phyloP scores from a whole-genome alignment of 2,329 filamentous ascomycete genomes.

The Hypoxylon sp. region DNA sequence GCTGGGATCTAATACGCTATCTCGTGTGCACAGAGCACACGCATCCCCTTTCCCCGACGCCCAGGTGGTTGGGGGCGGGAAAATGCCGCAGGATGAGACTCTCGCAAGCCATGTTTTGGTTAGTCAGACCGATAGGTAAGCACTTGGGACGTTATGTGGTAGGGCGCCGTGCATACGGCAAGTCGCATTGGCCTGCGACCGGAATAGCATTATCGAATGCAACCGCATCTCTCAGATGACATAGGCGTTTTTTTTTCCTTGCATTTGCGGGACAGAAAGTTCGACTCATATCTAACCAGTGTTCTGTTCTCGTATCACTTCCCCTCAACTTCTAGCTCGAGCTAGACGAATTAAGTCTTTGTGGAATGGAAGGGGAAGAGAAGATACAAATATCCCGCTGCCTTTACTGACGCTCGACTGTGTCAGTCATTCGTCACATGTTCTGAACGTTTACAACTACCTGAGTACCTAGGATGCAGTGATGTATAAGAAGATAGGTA shows the following conservation, averaged over 20 bases:
- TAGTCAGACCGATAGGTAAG: conserved; percentile 5
- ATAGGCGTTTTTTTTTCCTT: conserved; percentile 17
- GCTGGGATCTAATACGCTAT: conserved; percentile 15
- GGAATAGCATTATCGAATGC: conserved; percentile 34
- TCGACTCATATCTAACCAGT: conserved; percentile 16
- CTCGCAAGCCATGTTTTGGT: neutral
- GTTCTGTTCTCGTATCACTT: neutral
- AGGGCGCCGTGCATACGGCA: conserved; percentile 25
- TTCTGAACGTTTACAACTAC: too few relatives aligned
- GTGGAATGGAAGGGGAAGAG: conserved; percentile 2
- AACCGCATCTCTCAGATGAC: conserved; percentile 27
- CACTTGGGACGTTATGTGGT: neutral
- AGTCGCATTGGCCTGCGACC: conserved; percentile 30
- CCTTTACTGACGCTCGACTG: too few relatives aligned
- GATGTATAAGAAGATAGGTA: too few relatives aligned
- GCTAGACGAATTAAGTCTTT: conserved; percentile 12
- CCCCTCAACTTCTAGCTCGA: neutral
- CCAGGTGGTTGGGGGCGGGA: conserved; percentile 20
- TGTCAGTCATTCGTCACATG: too few relatives aligned
- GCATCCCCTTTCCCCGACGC: neutral
- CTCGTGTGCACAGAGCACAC: conserved; percentile 19
- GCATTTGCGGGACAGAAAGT: conserved; percentile 7
- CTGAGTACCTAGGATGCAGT: too few relatives aligned
- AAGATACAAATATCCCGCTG: too few relatives aligned
- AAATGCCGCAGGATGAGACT: conserved; percentile 5